Conservation (phyloP, 192 early-diverging fungal genomes). For the Mycoemilia scoparia region DNA sequence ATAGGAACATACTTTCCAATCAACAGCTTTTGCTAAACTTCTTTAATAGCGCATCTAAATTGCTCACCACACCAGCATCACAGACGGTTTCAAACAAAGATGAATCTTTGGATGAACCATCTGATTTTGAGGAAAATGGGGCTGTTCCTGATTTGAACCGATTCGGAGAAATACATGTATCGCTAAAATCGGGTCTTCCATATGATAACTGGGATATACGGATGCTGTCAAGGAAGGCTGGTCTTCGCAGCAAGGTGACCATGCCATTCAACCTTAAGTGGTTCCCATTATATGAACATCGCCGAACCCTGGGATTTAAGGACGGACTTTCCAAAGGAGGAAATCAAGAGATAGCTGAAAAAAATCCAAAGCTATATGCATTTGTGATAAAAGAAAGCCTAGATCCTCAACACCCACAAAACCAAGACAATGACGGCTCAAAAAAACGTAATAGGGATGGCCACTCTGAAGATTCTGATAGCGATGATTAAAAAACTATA, state of each 20-base stretch:
- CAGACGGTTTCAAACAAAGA: not conserved
- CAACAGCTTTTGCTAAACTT: constrained; percentile 48
- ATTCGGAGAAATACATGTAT: constrained; percentile 56
- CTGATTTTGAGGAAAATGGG: constrained; percentile 6
- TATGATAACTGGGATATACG: constrained; percentile 80
- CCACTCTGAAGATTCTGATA: no score
- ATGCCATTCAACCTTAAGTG: constrained; percentile 43
- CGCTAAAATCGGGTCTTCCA: constrained; percentile 67
- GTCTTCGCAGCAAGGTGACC: constrained; percentile 31
- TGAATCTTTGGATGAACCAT: not conserved
- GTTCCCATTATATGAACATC: constrained; percentile 79
- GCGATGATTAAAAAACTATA: no score
- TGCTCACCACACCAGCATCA: constrained; percentile 26
- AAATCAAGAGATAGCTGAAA: constrained; percentile 62
- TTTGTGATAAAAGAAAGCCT: constrained; percentile 47
- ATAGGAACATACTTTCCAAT: constrained; percentile 64
- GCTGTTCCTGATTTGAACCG: constrained; percentile 3
- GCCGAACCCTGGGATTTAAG: constrained; percentile 87
- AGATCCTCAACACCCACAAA: no score
- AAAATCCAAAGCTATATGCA: constrained; percentile 45
- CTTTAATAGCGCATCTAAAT: constrained; percentile 33
- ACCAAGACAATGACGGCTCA: no score
- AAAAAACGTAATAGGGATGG: no score
- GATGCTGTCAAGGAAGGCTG: constrained; percentile 50
- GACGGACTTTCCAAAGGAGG: constrained; percentile 49